Conservation (phyloP, 768 basidiomycete genomes). For the Boletus rubroflammeus region DNA sequence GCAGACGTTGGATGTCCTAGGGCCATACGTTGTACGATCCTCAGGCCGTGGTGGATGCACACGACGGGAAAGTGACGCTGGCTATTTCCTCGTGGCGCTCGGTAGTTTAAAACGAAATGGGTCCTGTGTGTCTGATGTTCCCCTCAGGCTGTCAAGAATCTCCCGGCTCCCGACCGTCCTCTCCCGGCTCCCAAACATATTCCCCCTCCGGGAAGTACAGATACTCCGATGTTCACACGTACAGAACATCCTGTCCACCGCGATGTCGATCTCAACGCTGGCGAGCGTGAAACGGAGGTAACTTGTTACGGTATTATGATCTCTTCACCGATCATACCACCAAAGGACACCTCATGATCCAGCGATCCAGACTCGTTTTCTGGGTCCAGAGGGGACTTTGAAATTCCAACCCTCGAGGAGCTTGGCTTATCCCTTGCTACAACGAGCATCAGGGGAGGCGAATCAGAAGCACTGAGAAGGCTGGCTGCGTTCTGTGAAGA, state of each 20-base stretch:
- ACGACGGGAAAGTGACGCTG: slow-evolving; percentile 1
- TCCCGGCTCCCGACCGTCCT: slow-evolving; percentile 6
- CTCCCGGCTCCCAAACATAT: slow-evolving; percentile 6
- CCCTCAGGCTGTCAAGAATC: slow-evolving; percentile 11
- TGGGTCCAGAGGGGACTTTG: slow-evolving; percentile 21
- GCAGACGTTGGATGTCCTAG: not conserved
- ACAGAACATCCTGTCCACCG: slow-evolving; percentile 3
- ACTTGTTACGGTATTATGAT: slow-evolving; percentile 13
- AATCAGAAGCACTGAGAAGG: slow-evolving; percentile 24
- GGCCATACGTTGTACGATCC: slow-evolving; percentile 2
- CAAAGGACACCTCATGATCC: slow-evolving; percentile 4
- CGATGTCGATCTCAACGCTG: slow-evolving; percentile 14
- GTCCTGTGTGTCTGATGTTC: not conserved
- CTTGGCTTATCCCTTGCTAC: slow-evolving; percentile 19
- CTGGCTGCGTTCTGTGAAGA: slow-evolving; percentile 17
- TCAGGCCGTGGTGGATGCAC: not conserved
- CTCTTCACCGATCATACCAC: slow-evolving; percentile 15
- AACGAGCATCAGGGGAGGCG: slow-evolving; percentile 30
- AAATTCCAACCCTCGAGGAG: slow-evolving; percentile 21
- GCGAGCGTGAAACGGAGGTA: slow-evolving; percentile 15
- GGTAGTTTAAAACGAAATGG: slow-evolving; percentile 2
- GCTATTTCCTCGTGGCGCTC: slow-evolving; percentile 8
- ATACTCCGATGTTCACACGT: slow-evolving; percentile 18
- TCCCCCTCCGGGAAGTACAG: not conserved
- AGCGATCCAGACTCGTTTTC: slow-evolving; percentile 18